Conservation (phyloP, 2,329 filamentous ascomycete genomes). For the Fusarium protoensiforme region DNA sequence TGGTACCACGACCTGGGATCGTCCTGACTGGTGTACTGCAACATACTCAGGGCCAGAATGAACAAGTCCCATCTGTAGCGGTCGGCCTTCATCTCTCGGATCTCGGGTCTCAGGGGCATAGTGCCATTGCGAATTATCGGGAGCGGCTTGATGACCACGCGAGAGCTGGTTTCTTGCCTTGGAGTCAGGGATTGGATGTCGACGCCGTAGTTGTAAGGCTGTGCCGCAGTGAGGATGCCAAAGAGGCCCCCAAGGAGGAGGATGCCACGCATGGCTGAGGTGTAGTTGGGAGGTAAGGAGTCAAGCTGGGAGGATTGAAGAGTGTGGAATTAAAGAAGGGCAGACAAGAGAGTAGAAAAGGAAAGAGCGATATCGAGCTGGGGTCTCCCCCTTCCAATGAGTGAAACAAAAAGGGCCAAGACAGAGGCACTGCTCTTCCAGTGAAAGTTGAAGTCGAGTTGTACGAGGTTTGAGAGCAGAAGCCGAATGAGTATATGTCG, state of each 20-base stretch:
- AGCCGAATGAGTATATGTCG: neutral
- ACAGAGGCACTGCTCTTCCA: neutral
- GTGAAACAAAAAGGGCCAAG: slow-evolving; percentile 1
- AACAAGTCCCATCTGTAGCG: slow-evolving; percentile 80
- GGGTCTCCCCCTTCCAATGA: neutral
- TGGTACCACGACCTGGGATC: slow-evolving; percentile 79
- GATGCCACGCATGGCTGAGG: slow-evolving; percentile 25
- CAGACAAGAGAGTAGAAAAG: neutral
- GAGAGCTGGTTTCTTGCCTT: slow-evolving; percentile 50
- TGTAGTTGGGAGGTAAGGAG: neutral
- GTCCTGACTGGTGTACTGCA: slow-evolving; percentile 74
- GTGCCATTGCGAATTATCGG: slow-evolving; percentile 53
- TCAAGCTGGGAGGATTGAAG: neutral
- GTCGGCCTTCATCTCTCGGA: slow-evolving; percentile 73
- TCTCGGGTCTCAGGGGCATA: slow-evolving; percentile 68
- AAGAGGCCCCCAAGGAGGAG: slow-evolving; percentile 19
- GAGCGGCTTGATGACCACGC: slow-evolving; percentile 57
- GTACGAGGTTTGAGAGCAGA: neutral
- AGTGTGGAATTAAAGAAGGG: neutral
- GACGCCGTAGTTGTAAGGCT: slow-evolving; percentile 63
- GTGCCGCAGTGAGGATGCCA: slow-evolving; percentile 22
- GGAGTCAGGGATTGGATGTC: slow-evolving; percentile 54
- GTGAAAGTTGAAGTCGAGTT: neutral
- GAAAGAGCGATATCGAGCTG: neutral
- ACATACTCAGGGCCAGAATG: slow-evolving; percentile 77